Evolutionary conservation across 176 grass and related monocot species (phyloP).

Genomic region (Urochloa ruziziensis): DNA sequence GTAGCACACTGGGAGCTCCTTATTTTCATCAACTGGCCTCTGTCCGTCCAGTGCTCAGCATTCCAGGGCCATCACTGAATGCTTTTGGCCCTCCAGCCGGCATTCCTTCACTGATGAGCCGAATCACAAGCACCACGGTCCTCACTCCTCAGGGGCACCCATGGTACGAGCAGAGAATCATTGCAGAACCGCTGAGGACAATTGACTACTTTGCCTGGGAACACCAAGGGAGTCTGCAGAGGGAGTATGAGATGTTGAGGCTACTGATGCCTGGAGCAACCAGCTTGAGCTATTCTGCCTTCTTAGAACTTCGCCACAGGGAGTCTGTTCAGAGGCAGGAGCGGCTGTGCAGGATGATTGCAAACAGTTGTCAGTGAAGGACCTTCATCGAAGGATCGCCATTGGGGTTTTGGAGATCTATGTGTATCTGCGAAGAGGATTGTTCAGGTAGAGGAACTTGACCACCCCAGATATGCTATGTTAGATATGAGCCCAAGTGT

Average conservation of each 20-base stretch:
- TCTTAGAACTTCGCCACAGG: not conserved
- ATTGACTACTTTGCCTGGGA: not conserved
- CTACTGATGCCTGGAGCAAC: not conserved
- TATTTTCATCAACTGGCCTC: not conserved
- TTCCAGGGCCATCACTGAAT: not conserved
- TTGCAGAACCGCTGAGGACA: not conserved
- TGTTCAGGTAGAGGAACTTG: not conserved
- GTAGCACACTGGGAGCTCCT: not conserved
- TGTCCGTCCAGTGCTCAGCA: not conserved
- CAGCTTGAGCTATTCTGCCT: not conserved
- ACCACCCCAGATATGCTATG: not conserved
- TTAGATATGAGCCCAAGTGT: not conserved
- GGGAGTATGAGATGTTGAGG: not conserved
- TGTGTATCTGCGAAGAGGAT: not conserved
- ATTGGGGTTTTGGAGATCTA: not conserved
- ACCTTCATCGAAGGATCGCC: not conserved
- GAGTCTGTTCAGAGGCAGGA: constrained; percentile 1
- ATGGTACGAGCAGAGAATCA: not conserved
- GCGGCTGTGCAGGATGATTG: not conserved
- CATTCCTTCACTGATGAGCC: not conserved
- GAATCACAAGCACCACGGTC: not conserved
- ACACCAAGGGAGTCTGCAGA: not conserved
- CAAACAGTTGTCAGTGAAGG: not conserved
- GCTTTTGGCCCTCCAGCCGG: not conserved
- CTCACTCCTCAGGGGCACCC: not conserved